Evolutionary conservation across 768 basidiomycete genomes (phyloP).

Genomic region (Lyophyllum decastes): DNA sequence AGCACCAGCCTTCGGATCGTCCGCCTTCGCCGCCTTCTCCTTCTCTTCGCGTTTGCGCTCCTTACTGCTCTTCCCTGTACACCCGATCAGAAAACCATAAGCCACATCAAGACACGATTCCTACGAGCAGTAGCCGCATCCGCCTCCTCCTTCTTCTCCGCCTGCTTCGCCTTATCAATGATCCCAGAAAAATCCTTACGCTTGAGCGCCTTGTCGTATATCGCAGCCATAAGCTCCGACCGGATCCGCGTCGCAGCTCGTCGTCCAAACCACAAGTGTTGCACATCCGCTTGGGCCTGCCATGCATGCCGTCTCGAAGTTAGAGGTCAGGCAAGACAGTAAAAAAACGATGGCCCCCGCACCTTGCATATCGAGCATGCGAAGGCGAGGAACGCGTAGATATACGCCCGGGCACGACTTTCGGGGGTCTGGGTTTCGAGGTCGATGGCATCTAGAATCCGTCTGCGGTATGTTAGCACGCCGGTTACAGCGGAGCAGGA

Average conservation of each 20-base stretch:
- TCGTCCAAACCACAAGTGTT: slow-evolving; percentile 80
- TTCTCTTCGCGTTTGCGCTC: slow-evolving; percentile 37
- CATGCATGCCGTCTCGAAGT: too few species aligned
- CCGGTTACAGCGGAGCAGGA: slow-evolving; percentile 2
- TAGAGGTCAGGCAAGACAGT: not conserved
- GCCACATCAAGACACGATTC: not conserved
- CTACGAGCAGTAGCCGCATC: slow-evolving; percentile 29
- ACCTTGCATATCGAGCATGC: slow-evolving; percentile 59
- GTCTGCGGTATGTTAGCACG: slow-evolving; percentile 28
- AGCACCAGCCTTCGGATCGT: slow-evolving; percentile 73
- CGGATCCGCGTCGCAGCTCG: slow-evolving; percentile 75
- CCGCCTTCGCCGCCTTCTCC: slow-evolving; percentile 39
- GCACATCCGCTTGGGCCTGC: slow-evolving; percentile 65
- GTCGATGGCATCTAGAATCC: slow-evolving; percentile 61
- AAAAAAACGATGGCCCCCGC: not conserved
- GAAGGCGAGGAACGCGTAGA: slow-evolving; percentile 80
- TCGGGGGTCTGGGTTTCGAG: slow-evolving; percentile 42
- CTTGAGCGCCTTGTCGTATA: slow-evolving; percentile 88
- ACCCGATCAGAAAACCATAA: not conserved
- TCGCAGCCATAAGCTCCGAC: slow-evolving; percentile 78
- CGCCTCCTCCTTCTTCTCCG: slow-evolving; percentile 43
- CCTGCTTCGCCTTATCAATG: slow-evolving; percentile 44
- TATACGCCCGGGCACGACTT: slow-evolving; percentile 62
- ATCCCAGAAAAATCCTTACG: slow-evolving; percentile 84
- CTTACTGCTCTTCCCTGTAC: slow-evolving; percentile 6